Conservation (phyloP, 2,329 filamentous ascomycete genomes). For the Fusarium neocosmosporiellum region DNA sequence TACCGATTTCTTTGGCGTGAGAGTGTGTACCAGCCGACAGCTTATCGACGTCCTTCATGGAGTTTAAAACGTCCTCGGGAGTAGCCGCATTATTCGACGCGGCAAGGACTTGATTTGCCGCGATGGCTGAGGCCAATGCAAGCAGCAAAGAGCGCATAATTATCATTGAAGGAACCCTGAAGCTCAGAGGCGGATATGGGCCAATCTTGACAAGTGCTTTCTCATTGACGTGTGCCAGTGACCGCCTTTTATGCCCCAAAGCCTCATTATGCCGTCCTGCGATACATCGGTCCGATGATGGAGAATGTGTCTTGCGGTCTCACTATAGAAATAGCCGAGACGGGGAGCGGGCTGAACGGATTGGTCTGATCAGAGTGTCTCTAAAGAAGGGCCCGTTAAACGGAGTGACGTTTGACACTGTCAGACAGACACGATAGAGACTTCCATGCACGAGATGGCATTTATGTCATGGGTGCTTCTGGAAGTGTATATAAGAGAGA, state of each 20-base stretch:
- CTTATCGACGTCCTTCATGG: not conserved
- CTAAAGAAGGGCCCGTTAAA: not conserved
- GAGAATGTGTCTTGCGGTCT: not conserved
- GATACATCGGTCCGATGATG: not conserved
- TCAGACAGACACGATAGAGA: not conserved
- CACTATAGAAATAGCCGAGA: not conserved
- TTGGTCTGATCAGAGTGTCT: not conserved
- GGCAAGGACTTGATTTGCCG: not conserved
- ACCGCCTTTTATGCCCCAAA: not conserved
- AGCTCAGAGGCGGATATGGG: not conserved
- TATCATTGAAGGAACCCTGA: not conserved
- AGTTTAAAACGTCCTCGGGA: not conserved
- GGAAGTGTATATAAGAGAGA: not conserved
- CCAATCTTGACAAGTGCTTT: not conserved
- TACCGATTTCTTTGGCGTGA: slow-evolving; percentile 2
- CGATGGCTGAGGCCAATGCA: not conserved
- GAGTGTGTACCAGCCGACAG: slow-evolving; percentile 5
- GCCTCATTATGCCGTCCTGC: not conserved
- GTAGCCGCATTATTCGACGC: slow-evolving; percentile 1
- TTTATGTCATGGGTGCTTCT: not conserved
- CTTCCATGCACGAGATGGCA: not conserved
- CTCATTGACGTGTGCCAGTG: not conserved
- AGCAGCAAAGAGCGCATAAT: not conserved
- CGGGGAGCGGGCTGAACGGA: not conserved
- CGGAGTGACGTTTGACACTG: not conserved